A percentile compares a stretch with the other conserved stretches of the same genome.
phyloP scores from a whole-genome alignment of 2,329 filamentous ascomycete species.

The Pseudogymnoascus sp. region DNA sequence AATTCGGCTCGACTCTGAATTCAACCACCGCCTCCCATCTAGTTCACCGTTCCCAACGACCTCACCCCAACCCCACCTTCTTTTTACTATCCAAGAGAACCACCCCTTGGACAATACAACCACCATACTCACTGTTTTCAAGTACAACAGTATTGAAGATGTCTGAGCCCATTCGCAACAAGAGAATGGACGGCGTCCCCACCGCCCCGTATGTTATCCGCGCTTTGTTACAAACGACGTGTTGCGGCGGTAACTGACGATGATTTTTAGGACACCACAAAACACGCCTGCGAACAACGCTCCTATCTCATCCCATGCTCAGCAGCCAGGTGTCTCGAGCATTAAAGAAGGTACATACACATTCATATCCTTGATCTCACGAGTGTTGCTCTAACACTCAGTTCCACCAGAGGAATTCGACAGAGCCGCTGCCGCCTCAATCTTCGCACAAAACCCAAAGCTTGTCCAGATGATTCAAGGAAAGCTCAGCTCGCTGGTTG shows the following conservation, averaged over 20 bases:
- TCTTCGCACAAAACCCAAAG: slow-evolving; percentile 92
- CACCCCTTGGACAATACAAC: background rate
- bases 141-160: slow-evolving; percentile 31
- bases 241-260: slow-evolving; percentile 16
- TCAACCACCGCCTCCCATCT: slow-evolving; percentile 1
- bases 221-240: slow-evolving; percentile 4
- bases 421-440: slow-evolving; percentile 73
- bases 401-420: slow-evolving; percentile 71
- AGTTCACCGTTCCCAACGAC: slow-evolving; percentile 7
- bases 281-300: slow-evolving; percentile 95
- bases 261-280: slow-evolving; percentile 73
- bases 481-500: slow-evolving; percentile 86
- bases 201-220: slow-evolving; percentile 51
- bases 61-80: slow-evolving; percentile 7
- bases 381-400: background rate
- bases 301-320: slow-evolving; percentile 93
- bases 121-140: background rate
- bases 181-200: slow-evolving; percentile 48
- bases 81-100: slow-evolving; percentile 4
- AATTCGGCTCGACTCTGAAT: slow-evolving; percentile 7
- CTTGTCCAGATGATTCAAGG: slow-evolving; percentile 97
- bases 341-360: slow-evolving; percentile 84
- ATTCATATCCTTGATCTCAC: background rate
- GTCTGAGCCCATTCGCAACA: slow-evolving; percentile 62
- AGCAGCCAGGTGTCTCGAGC: slow-evolving; percentile 86